phyloP scores from a whole-genome alignment of 495 filamentous ascomycete species.

The Durotheca rogersii region DNA sequence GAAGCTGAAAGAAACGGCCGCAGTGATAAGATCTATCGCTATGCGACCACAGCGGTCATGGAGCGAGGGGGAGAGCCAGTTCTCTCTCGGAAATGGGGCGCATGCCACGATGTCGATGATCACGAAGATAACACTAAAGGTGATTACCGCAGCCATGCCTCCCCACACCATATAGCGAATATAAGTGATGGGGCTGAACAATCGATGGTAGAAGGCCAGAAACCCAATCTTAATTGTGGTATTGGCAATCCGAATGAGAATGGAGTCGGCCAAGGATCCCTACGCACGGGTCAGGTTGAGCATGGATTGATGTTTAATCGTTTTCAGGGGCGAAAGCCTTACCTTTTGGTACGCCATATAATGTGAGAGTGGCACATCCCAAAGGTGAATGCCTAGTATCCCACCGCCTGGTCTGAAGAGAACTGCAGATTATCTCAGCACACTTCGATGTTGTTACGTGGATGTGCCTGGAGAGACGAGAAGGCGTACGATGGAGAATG shows the following conservation, averaged over 20 bases:
- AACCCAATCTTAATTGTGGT: slow-evolving; percentile 19
- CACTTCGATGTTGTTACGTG: too few relatives aligned
- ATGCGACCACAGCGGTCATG: slow-evolving; percentile 6
- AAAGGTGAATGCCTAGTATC: slow-evolving; percentile 17
- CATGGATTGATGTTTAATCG: too few relatives aligned
- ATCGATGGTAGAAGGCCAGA: slow-evolving; percentile 19
- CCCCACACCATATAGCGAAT: slow-evolving; percentile 18
- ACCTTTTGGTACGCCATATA: slow-evolving; percentile 11
- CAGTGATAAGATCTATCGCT: slow-evolving; percentile 7
- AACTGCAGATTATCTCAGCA: slow-evolving; percentile 5
- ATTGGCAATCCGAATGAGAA: slow-evolving; percentile 14
- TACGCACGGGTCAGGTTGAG: not conserved
- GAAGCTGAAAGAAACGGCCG: slow-evolving; percentile 11
- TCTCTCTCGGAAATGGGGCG: slow-evolving; percentile 41
- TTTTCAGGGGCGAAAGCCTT: not conserved
- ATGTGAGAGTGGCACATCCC: slow-evolving; percentile 22
- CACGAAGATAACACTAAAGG: slow-evolving; percentile 9
- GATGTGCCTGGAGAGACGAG: too few relatives aligned
- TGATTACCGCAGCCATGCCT: slow-evolving; percentile 12
- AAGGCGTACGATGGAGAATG: slow-evolving; percentile 15
- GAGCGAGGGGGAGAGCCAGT: slow-evolving; percentile 14
- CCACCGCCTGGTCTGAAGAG: slow-evolving; percentile 10
- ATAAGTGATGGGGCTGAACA: slow-evolving; percentile 14
- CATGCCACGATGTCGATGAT: slow-evolving; percentile 15
- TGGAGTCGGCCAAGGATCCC: slow-evolving; percentile 13